phyloP scores from a whole-genome alignment of 164 flowering plant species.

The Akebia trifoliata region DNA sequence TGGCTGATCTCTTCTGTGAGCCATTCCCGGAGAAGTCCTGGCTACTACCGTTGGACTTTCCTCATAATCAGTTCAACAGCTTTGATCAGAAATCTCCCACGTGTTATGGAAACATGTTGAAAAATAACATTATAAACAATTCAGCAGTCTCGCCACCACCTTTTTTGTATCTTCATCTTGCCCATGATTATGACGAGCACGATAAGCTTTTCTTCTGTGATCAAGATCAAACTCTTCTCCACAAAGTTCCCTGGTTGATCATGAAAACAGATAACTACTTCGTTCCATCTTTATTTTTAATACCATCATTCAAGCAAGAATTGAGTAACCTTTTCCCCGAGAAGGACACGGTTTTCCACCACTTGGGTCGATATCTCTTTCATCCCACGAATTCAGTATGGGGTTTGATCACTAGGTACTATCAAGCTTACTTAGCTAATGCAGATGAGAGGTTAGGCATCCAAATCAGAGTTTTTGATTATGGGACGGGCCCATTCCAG shows the following conservation, averaged over 20 bases:
- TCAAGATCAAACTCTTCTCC: slow-evolving; percentile 52
- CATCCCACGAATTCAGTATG: slow-evolving; percentile 76
- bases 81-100: slow-evolving; percentile 44
- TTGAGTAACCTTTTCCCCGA: slow-evolving; percentile 57
- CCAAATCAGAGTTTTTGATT: slow-evolving; percentile 71
- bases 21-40: slow-evolving; percentile 78
- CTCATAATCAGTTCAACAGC: slow-evolving; percentile 39
- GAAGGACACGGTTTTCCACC: slow-evolving; percentile 71
- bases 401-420: slow-evolving; percentile 75
- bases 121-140: slow-evolving; percentile 21
- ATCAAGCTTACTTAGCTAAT: slow-evolving; percentile 66
- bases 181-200: slow-evolving; percentile 60
- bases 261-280: slow-evolving; percentile 75
- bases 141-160: slow-evolving; percentile 19
- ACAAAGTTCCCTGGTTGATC: slow-evolving; percentile 62
- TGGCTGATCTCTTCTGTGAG: slow-evolving; percentile 76
- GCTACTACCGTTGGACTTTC: slow-evolving; percentile 72
- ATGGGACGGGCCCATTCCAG: slow-evolving; percentile 54
- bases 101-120: slow-evolving; percentile 57
- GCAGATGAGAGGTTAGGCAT: slow-evolving; percentile 76
- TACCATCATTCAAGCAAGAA: slow-evolving; percentile 64
- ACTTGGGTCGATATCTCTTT: slow-evolving; percentile 73
- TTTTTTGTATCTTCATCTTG: slow-evolving; percentile 63
- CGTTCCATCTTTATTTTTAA: slow-evolving; percentile 72
- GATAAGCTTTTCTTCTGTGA: slow-evolving; percentile 90